Conservation (phyloP, 2,329 filamentous ascomycete genomes). For the Xylariaceae sp. region DNA sequence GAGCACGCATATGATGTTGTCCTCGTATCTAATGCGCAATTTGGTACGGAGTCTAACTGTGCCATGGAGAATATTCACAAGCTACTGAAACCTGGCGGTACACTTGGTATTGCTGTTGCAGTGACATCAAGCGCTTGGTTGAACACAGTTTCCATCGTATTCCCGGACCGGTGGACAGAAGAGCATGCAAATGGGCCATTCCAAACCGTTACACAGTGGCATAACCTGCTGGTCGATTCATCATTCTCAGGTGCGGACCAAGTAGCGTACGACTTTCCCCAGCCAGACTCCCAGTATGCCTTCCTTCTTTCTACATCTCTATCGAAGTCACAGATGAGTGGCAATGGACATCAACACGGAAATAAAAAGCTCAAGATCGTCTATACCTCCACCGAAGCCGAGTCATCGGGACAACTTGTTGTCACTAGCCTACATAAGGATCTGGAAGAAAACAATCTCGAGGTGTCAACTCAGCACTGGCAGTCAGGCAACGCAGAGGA, state of each 20-base stretch:
- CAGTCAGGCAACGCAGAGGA: neutral
- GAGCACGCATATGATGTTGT: neutral
- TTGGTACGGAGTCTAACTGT: neutral
- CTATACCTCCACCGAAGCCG: neutral
- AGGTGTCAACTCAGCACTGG: neutral
- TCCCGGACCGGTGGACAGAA: neutral
- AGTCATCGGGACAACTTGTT: neutral
- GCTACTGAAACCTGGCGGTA: slow-evolving; percentile 5
- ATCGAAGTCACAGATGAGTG: neutral
- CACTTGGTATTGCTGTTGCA: slow-evolving; percentile 1
- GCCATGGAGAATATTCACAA: neutral
- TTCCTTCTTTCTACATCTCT: neutral
- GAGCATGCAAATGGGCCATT: neutral
- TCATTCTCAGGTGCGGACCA: slow-evolving; percentile 5
- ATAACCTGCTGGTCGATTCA: neutral
- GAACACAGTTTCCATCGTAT: neutral
- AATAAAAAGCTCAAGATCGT: neutral
- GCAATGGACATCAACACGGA: neutral
- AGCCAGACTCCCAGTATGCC: neutral
- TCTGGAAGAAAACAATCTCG: neutral
- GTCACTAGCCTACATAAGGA: neutral
- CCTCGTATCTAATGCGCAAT: neutral
- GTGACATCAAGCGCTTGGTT: neutral
- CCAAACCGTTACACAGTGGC: neutral
- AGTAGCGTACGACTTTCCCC: slow-evolving; percentile 2